A percentile compares a stretch with the other conserved stretches of the same genome.
Conservation (phyloP, 2,329 filamentous ascomycete genomes). For the Colletotrichum chlorophyti region DNA sequence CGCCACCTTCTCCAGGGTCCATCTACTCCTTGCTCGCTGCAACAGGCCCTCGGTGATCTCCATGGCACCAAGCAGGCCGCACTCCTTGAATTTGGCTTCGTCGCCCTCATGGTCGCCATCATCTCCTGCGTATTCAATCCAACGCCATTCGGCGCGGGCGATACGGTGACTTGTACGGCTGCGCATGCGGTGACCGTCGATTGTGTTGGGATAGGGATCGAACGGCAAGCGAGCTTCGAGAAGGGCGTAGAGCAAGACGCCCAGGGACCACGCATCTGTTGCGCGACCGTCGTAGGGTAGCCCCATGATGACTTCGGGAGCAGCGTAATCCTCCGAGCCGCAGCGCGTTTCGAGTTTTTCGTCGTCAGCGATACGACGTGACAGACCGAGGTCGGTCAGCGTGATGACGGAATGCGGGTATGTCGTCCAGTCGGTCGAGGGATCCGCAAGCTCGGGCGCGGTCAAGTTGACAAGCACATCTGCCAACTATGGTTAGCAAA, state of each 20-base stretch:
- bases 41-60: slow-evolving; percentile 84
- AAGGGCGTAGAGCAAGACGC: slow-evolving; percentile 90
- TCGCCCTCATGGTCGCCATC: slow-evolving; percentile 85
- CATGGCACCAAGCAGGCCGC: slow-evolving; percentile 76
- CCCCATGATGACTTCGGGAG: slow-evolving; percentile 94
- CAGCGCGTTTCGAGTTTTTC: slow-evolving; percentile 93
- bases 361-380: slow-evolving; percentile 82
- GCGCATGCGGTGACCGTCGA: slow-evolving; percentile 76
- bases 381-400: slow-evolving; percentile 90
- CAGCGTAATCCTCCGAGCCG: slow-evolving; percentile 96
- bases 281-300: slow-evolving; percentile 92
- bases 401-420: slow-evolving; percentile 87
- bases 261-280: slow-evolving; percentile 94
- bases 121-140: slow-evolving; percentile 83
- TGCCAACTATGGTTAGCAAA: slow-evolving; percentile 45
- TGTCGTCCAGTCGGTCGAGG: slow-evolving; percentile 70
- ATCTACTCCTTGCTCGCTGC: slow-evolving; percentile 81
- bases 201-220: slow-evolving; percentile 83
- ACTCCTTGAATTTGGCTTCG: slow-evolving; percentile 64
- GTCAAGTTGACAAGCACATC: slow-evolving; percentile 92
- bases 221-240: slow-evolving; percentile 94
- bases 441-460: slow-evolving; percentile 67
- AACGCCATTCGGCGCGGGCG: slow-evolving; percentile 92
- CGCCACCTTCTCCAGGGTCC: slow-evolving; percentile 76
- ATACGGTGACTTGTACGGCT: slow-evolving; percentile 93